Percentiles rank a stretch among this genome's conserved stretches.
These are phyloP conservation scores for Daedaleopsis nitida DNA, from an alignment of 768 basidiomycete species.

Conservation along the genomic window DNA sequence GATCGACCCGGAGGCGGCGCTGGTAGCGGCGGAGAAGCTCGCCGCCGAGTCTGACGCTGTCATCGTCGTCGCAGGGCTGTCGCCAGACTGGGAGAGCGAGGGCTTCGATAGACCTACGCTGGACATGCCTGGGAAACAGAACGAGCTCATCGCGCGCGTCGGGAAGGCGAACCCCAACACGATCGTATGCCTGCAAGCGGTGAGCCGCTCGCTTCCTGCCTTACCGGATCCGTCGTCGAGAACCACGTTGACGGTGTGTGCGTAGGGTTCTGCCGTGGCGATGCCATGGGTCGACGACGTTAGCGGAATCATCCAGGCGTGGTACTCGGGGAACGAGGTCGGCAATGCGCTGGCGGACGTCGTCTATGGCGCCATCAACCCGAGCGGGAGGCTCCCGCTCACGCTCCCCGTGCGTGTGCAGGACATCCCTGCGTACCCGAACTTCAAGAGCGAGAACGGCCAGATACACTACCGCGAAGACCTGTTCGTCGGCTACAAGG, in stretches of 20 bases:
- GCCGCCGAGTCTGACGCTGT: constrained; percentile 58
- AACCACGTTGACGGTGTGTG: not conserved
- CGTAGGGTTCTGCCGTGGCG: constrained; percentile 64
- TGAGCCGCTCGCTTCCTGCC: constrained; percentile 31
- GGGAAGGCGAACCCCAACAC: constrained; percentile 58
- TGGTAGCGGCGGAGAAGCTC: constrained; percentile 55
- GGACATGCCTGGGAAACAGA: constrained; percentile 57
- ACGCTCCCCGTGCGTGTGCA: constrained; percentile 60
- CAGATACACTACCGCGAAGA: constrained; percentile 58
- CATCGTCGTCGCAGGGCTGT: constrained; percentile 60
- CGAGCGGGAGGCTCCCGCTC: constrained; percentile 58
- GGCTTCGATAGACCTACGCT: constrained; percentile 70
- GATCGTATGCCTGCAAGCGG: constrained; percentile 63
- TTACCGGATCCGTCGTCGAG: not conserved
- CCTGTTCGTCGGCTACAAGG: constrained; percentile 70
- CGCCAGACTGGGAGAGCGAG: constrained; percentile 76
- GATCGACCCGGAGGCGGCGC: constrained; percentile 57
- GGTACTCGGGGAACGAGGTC: constrained; percentile 67
- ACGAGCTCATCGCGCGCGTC: constrained; percentile 57
- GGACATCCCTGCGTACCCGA: constrained; percentile 64
- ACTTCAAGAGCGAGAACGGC: constrained; percentile 60
- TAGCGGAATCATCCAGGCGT: constrained; percentile 57
- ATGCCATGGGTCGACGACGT: constrained; percentile 74
- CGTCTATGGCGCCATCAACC: constrained; percentile 64
- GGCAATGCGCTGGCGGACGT: constrained; percentile 69